phyloP scores from a whole-genome alignment of 2,329 filamentous ascomycete genomes.

The Fusarium duplospermum region DNA sequence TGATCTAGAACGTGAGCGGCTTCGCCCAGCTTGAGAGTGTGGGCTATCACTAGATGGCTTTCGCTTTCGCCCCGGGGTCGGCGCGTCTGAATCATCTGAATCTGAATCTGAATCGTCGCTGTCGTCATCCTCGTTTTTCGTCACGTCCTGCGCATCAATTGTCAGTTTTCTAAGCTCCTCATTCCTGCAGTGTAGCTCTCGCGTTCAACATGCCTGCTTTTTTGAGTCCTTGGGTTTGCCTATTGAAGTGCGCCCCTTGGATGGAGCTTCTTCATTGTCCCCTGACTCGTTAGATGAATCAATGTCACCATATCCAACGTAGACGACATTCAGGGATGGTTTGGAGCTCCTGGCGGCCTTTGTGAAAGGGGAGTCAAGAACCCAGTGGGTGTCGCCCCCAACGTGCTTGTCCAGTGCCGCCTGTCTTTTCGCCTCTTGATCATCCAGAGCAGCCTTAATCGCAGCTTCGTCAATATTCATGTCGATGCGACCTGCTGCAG shows the following conservation, averaged over 20 bases:
- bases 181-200: neutral
- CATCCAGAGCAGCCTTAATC: slow-evolving; percentile 72
- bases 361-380: slow-evolving; percentile 64
- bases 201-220: slow-evolving; percentile 44
- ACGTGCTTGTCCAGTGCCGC: slow-evolving; percentile 71
- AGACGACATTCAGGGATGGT: slow-evolving; percentile 67
- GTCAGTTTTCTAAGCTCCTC: slow-evolving; percentile 6
- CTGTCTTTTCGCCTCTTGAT: slow-evolving; percentile 74
- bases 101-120: slow-evolving; percentile 44
- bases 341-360: slow-evolving; percentile 47
- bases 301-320: slow-evolving; percentile 65
- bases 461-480: slow-evolving; percentile 66
- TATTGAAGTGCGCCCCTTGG: slow-evolving; percentile 52
- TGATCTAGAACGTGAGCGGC: slow-evolving; percentile 50
- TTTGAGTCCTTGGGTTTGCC: slow-evolving; percentile 44
- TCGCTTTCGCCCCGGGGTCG: slow-evolving; percentile 42
- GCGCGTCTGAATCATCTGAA: slow-evolving; percentile 41
- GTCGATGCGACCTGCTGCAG: slow-evolving; percentile 52
- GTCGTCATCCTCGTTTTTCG: slow-evolving; percentile 40
- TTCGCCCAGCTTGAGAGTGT: slow-evolving; percentile 29
- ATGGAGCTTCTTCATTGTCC: slow-evolving; percentile 49
- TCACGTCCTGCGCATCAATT: slow-evolving; percentile 19
- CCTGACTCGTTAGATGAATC: slow-evolving; percentile 54
- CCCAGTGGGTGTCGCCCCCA: slow-evolving; percentile 80
- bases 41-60: slow-evolving; percentile 41